Base-by-base conservation (phyloP, 2,329 filamentous ascomycete genomes). In the Elsinoe fawcettii region DNA sequence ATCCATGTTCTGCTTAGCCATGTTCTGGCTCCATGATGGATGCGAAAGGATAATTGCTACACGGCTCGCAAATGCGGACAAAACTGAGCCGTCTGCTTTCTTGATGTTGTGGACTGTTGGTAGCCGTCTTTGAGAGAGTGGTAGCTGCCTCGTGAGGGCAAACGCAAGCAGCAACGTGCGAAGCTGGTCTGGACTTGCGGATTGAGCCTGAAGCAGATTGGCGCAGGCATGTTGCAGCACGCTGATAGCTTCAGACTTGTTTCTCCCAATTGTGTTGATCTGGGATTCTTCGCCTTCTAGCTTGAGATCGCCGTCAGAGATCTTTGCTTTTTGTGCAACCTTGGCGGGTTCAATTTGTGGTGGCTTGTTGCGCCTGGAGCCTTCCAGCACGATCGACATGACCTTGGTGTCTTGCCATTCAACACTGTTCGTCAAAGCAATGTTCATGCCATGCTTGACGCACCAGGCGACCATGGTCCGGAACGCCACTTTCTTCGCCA, bases 371-470 rank as follows among this genome's bases (percentile, higher is more conserved):
- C 59, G 49, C 55, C 59, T 60, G 56, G 63, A 60, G 9, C 51
- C 64, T 67, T 75, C 75, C 6, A 79, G 64, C 25, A 79, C 74
- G 69, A 75, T 75, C 0, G 75, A 74, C 68, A 79, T 78, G 57
- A 78, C 71, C 69, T 86, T 87, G 1, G 82, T 85, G 64, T 86
- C 85, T 51, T 74, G 71, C 63, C 81, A 86, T 54, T 84, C 78
- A 9, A 87, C 66, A 32, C 77, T 79, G 59, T 88, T 84, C 43
- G 88, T 74, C 22, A 88, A 70, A 1, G 81, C 83, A 5, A 85
- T 74, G 63, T 82, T 85, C 65, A 79, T 82, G 0, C 81, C 79
- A n/a, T 72, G 70, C 0, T 65, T 66, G 54, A 83, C 75, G 59
- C 87, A 78, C 58, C 72, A 75, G 57, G 77, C 74, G 37, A 86